These are phyloP conservation scores for Naganishia sp. DNA, from an alignment of 1,284 basidiomycete species.

Conservation along the genomic window DNA sequence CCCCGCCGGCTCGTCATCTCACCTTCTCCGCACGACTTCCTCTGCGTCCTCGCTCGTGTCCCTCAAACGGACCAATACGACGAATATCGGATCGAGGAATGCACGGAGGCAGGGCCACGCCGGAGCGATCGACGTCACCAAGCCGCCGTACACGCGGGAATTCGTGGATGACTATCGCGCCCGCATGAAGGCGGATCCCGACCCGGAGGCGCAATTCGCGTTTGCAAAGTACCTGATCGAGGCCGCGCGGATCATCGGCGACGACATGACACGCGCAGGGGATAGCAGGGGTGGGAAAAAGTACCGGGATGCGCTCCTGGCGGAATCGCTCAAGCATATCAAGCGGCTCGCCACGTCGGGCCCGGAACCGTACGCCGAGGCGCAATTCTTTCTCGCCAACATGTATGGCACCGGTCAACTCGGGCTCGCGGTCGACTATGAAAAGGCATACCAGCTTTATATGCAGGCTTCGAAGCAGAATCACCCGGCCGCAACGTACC, in stretches of 20 bases:
- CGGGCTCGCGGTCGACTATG: constrained; percentile 93
- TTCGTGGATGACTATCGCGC: constrained; percentile 97
- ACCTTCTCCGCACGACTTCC: constrained; percentile 33
- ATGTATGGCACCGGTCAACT: constrained; percentile 94
- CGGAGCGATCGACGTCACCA: constrained; percentile 74
- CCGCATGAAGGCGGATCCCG: constrained; percentile 95
- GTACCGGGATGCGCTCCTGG: constrained; percentile 84
- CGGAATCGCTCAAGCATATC: constrained; percentile 87
- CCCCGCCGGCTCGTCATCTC: constrained; percentile 11
- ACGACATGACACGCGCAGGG: constrained; percentile 66
- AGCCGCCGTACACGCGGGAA: constrained; percentile 89
- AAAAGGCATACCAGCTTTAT: constrained; percentile 97
- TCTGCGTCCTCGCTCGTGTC: constrained; percentile 39
- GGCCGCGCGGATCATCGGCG: constrained; percentile 92
- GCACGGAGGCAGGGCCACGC: constrained; percentile 60
- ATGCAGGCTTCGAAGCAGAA: constrained; percentile 97
- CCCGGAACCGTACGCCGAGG: constrained; percentile 71
- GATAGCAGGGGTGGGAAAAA: constrained; percentile 62
- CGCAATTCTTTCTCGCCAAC: constrained; percentile 99
- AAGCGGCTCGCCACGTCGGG: constrained; percentile 75
- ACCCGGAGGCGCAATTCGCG: constrained; percentile 96
- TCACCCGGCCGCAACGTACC: constrained; percentile 90
- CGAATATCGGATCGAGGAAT: constrained; percentile 58
- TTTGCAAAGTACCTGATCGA: constrained; percentile 98
- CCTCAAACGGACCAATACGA: constrained; percentile 47